Evolutionary conservation across 257 asterid species (phyloP).

Genomic region (Scutellaria baicalensis): DNA sequence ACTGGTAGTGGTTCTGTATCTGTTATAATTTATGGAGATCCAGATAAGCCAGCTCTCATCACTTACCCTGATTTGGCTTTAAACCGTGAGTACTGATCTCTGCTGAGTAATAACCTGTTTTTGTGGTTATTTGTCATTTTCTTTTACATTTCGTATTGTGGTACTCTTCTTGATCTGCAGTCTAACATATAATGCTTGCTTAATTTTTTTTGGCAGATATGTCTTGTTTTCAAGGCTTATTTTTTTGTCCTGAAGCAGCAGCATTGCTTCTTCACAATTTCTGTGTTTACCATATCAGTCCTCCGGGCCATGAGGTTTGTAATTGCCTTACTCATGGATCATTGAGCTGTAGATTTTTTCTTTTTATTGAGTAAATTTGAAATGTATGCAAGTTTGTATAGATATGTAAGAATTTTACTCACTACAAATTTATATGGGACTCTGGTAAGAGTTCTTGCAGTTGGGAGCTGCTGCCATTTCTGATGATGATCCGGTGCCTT

Average conservation of each 20-base stretch:
- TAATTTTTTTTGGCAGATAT: constrained; percentile 41
- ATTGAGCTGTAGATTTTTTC: background rate
- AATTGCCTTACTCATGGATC: constrained; percentile 1
- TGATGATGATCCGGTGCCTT: constrained; percentile 46
- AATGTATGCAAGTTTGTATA: background rate
- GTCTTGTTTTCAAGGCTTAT: constrained; percentile 86
- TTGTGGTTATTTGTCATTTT: constrained; percentile 23
- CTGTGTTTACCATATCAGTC: constrained; percentile 64
- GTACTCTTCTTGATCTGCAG: background rate
- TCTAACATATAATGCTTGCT: background rate
- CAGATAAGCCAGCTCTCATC: constrained; percentile 87
- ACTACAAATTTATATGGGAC: constrained; percentile 40
- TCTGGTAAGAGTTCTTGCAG: constrained; percentile 85
- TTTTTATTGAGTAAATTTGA: background rate
- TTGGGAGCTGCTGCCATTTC: constrained; percentile 88
- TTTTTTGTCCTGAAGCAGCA: constrained; percentile 66
- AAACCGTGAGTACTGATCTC: constrained; percentile 61
- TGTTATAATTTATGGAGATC: constrained; percentile 81
- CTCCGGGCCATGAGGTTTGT: constrained; percentile 75
- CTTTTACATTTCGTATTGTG: background rate
- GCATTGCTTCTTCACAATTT: constrained; percentile 57
- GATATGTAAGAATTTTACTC: constrained; percentile 29
- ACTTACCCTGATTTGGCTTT: constrained; percentile 96
- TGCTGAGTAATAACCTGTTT: constrained; percentile 34
- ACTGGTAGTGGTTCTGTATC: constrained; percentile 77